Conservation (phyloP, 1,139 yeast genomes). For the Kurtzmaniella natalensis region DNA sequence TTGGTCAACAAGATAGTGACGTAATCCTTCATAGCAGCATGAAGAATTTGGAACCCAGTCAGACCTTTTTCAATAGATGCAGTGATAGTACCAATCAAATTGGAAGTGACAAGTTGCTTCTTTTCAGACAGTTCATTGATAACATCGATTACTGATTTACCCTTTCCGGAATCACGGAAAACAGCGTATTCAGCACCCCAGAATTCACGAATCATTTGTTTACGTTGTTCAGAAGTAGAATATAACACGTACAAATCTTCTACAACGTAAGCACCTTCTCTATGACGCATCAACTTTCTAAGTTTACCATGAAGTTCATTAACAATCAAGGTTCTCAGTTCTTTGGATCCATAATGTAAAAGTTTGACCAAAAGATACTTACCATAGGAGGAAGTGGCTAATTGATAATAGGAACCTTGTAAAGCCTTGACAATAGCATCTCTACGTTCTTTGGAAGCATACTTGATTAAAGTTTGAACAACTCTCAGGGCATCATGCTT, state of each 20-base stretch:
- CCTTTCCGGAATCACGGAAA: conserved; percentile 72
- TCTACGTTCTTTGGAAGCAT: conserved; percentile 77
- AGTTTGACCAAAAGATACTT: conserved; percentile 85
- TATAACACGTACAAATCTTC: conserved; percentile 89
- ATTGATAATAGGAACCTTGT: conserved; percentile 71
- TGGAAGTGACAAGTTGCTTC: conserved; percentile 69
- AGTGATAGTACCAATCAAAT: conserved; percentile 76
- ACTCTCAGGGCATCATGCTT: conserved; percentile 97
- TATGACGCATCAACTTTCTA: conserved; percentile 90
- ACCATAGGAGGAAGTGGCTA: conserved; percentile 92
- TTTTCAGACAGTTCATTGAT: conserved; percentile 74
- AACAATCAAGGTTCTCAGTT: conserved; percentile 68
- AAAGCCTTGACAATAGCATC: conserved; percentile 63
- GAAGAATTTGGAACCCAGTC: conserved; percentile 92
- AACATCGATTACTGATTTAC: conserved; percentile 61
- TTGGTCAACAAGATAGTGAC: conserved; percentile 59
- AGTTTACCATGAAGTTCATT: conserved; percentile 87
- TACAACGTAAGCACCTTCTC: conserved; percentile 98
- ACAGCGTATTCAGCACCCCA: conserved; percentile 97
- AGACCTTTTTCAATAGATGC: conserved; percentile 95
- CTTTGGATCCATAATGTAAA: conserved; percentile 86
- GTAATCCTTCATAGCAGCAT: conserved; percentile 93
- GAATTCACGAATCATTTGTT: conserved; percentile 90
- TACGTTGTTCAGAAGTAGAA: conserved; percentile 77
- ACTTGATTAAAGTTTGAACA: conserved; percentile 89